Evolutionary conservation across 2,329 filamentous ascomycete species (phyloP).

Genomic region (Gaeumannomyces tritici): DNA sequence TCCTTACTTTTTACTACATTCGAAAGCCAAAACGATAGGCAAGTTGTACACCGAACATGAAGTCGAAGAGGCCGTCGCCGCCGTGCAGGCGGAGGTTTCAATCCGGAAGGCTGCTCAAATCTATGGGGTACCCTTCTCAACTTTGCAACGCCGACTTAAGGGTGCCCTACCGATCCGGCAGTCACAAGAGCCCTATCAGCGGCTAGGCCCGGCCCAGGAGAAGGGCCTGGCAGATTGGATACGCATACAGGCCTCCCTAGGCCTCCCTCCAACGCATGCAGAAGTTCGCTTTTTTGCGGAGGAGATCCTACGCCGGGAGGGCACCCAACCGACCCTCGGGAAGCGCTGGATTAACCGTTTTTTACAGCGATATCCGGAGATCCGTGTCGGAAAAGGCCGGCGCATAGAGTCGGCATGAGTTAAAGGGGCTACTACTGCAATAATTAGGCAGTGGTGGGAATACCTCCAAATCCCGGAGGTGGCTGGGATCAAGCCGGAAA

Average conservation of each 20-base stretch:
- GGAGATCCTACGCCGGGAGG: slow-evolving; percentile 1
- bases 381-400: background rate
- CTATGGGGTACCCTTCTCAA: background rate
- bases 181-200: background rate
- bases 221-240: slow-evolving; percentile 4
- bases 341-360: slow-evolving; percentile 2
- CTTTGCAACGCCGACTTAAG: background rate
- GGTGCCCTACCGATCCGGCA: background rate
- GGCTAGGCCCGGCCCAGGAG: slow-evolving; percentile 2
- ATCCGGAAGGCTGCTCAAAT: background rate
- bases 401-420: background rate
- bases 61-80: too few relatives aligned
- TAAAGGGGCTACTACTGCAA: background rate
- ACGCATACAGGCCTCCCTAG: slow-evolving; percentile 3
- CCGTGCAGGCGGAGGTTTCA: background rate
- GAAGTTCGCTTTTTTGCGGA: slow-evolving; percentile 5
- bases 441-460: background rate
- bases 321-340: background rate
- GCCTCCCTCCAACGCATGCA: slow-evolving; percentile 4
- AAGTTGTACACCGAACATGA: too few relatives aligned
- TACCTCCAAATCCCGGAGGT: background rate
- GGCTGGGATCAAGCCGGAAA: background rate
- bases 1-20: background rate
- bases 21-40: background rate
- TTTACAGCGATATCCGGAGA: background rate